Evolutionary conservation across 805 yeast species (phyloP).

Genomic region (Ogataea nonfermentans): DNA sequence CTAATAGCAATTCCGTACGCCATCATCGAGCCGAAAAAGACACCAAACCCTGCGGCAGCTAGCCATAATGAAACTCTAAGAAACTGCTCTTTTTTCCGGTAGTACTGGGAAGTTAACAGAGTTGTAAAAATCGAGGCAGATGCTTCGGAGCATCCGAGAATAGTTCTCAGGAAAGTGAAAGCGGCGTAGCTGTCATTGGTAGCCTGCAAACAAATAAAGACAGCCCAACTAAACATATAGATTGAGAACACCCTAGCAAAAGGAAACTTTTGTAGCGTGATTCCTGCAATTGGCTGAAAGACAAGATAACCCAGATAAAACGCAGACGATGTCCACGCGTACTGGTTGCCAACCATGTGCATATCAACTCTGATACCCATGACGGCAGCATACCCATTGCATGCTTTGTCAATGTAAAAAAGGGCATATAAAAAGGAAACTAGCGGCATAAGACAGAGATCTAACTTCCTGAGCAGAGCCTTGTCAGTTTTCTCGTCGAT

Average conservation of each 20-base stretch:
- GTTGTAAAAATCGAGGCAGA: constrained; percentile 35
- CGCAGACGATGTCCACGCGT: constrained; percentile 35
- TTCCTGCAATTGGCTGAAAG: constrained; percentile 49
- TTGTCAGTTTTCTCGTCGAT: constrained; percentile 24
- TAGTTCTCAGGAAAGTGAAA: constrained; percentile 43
- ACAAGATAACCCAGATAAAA: constrained; percentile 46
- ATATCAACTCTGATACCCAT: constrained; percentile 53
- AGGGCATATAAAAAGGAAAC: constrained; percentile 48
- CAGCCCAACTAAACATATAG: constrained; percentile 49
- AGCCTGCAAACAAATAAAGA: constrained; percentile 45
- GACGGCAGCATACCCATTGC: constrained; percentile 54
- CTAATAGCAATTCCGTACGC: constrained; percentile 52
- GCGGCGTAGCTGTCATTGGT: constrained; percentile 45
- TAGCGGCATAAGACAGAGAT: constrained; percentile 48
- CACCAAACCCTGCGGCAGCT: constrained; percentile 45
- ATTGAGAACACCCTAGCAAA: constrained; percentile 48
- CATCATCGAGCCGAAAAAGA: constrained; percentile 50
- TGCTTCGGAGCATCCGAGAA: constrained; percentile 45
- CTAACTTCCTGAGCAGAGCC: constrained; percentile 41
- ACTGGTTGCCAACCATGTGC: constrained; percentile 44
- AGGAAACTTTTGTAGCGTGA: constrained; percentile 45
- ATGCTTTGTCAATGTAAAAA: constrained; percentile 60
- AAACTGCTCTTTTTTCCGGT: constrained; percentile 31
- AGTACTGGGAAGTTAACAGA: constrained; percentile 39
- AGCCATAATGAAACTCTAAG: constrained; percentile 31